phyloP scores from a whole-genome alignment of 1,284 basidiomycete genomes.

The Leccinum fallax region DNA sequence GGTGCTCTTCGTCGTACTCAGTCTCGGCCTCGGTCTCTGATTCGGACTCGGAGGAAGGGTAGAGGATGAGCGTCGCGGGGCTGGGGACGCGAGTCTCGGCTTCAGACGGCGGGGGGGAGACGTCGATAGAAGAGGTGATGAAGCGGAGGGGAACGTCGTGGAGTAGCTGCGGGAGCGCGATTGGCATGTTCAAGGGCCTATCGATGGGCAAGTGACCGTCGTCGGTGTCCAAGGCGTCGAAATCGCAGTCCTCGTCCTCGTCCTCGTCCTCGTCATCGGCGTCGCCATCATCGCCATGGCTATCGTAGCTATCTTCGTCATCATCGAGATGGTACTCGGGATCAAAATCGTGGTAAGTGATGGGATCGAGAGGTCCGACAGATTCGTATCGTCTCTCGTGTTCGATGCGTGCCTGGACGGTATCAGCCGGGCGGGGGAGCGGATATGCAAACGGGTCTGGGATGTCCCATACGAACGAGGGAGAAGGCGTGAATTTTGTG shows the following conservation, averaged over 20 bases:
- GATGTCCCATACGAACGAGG: conserved; percentile 21
- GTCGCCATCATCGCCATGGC: background rate
- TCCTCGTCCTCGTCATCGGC: background rate
- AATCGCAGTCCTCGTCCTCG: background rate
- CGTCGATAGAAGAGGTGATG: background rate
- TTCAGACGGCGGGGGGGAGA: background rate
- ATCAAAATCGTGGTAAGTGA: background rate
- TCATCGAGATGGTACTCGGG: background rate
- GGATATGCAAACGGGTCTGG: conserved; percentile 17
- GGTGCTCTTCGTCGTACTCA: background rate
- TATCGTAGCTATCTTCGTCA: background rate
- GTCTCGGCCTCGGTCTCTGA: background rate
- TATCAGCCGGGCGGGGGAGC: background rate
- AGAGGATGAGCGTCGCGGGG: background rate
- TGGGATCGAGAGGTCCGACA: background rate
- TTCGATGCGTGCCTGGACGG: conserved; percentile 4
- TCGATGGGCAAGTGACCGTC: background rate
- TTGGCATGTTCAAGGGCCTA: background rate
- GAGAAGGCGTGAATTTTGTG: background rate
- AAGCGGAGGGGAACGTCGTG: background rate
- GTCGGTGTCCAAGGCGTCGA: background rate
- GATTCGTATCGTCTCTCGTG: conserved; percentile 2
- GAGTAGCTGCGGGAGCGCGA: conserved; percentile 12
- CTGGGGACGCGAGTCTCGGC: background rate
- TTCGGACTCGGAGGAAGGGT: background rate